These are phyloP conservation scores for Fusarium torreyae DNA, from an alignment of 2,329 filamentous ascomycete species.

Conservation along the genomic window DNA sequence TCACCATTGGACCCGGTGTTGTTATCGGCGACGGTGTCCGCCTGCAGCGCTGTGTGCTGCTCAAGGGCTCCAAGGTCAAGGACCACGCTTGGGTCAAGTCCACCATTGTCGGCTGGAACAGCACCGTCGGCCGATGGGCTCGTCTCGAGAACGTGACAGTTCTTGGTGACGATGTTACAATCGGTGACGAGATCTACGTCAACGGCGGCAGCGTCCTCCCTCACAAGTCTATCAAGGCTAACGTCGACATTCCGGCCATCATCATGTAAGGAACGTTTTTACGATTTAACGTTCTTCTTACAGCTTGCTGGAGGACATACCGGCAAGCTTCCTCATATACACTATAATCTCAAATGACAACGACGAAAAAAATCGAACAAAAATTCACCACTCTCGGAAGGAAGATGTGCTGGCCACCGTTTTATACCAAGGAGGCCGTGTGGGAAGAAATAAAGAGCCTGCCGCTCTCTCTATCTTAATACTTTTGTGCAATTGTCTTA, in stretches of 20 bases:
- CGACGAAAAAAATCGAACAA: slow-evolving; percentile 40
- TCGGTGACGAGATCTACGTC: slow-evolving; percentile 98
- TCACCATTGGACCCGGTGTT: slow-evolving; percentile 94
- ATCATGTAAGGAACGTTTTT: slow-evolving; percentile 71
- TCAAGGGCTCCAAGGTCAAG: slow-evolving; percentile 94
- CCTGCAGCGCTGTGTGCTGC: slow-evolving; percentile 91
- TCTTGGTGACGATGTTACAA: slow-evolving; percentile 95
- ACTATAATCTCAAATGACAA: slow-evolving; percentile 42
- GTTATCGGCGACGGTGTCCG: slow-evolving; percentile 94
- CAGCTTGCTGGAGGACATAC: slow-evolving; percentile 45
- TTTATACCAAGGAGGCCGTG: slow-evolving; percentile 42
- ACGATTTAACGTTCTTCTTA: slow-evolving; percentile 12
- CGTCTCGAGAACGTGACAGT: slow-evolving; percentile 98
- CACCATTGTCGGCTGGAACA: slow-evolving; percentile 99
- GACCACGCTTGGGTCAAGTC: slow-evolving; percentile 99
- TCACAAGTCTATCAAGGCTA: slow-evolving; percentile 99
- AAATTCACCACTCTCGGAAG: slow-evolving; percentile 50
- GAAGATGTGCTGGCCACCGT: slow-evolving; percentile 49
- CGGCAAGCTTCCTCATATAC: slow-evolving; percentile 27
- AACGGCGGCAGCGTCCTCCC: slow-evolving; percentile 96
- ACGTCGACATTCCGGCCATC: slow-evolving; percentile 85
- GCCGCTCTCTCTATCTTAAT: slow-evolving; percentile 47
- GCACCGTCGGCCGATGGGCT: slow-evolving; percentile 94
- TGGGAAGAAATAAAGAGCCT: slow-evolving; percentile 42
- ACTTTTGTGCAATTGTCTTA: slow-evolving; percentile 48